These are phyloP conservation scores for Galium porrigens DNA, from an alignment of 305 asterid genomes.

Conservation along the genomic window DNA sequence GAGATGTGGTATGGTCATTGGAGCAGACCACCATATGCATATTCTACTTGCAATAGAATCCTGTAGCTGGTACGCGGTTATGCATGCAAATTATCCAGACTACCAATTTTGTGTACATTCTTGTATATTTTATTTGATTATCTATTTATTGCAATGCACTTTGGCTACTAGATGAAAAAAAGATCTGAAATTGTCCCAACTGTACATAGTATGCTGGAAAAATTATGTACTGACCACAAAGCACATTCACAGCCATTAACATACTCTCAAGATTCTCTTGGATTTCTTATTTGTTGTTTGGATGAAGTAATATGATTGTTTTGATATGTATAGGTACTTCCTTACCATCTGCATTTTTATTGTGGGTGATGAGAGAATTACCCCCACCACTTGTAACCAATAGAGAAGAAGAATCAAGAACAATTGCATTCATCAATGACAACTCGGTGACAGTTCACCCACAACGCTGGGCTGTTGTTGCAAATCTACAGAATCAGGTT, in stretches of 20 bases:
- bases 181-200: background rate
- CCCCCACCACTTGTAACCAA: constrained; percentile 44
- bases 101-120: background rate
- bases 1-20: background rate
- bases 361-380: constrained; percentile 84
- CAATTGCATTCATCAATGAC: constrained; percentile 55
- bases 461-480: constrained; percentile 52
- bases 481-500: constrained; percentile 66
- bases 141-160: background rate
- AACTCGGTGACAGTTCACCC: constrained; percentile 33
- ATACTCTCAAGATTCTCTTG: background rate
- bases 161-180: background rate
- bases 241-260: background rate
- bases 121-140: background rate
- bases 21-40: background rate
- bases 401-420: constrained; percentile 45
- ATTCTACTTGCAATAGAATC: background rate
- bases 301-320: background rate
- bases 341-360: constrained; percentile 69
- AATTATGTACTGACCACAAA: background rate
- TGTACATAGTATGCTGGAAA: background rate
- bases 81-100: background rate
- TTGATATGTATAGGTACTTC: constrained; percentile 51
- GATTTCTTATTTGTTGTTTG: background rate
- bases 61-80: background rate